Base-by-base conservation (phyloP, 2,329 filamentous ascomycete species). In the Xylariaceae sp. region DNA sequence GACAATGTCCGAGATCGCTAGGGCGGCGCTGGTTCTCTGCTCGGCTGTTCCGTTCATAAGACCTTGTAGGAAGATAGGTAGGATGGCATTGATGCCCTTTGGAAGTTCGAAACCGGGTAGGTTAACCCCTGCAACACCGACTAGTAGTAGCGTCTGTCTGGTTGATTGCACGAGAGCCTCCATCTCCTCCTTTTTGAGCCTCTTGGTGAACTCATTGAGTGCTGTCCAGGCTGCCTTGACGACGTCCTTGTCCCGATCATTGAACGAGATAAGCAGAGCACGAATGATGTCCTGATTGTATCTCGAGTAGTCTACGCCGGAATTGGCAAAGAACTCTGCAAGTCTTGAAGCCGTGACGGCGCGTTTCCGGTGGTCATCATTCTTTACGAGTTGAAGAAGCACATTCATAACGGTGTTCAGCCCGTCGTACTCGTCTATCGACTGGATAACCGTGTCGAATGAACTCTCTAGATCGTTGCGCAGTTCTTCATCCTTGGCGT, bases 201-300 rank as follows among this genome's bases (percentile, higher is more conserved):
- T 89, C 72, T 93, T 93, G 44, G 93, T 97, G 65, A 99, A 89
- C 55, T 90, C 90, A 65, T 79, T 91, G 56, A 99, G 83, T 5
- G 93, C 93, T 52, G 86, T 82, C 93, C 93, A 98, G 20, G 93
- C 87, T 44, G 91, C 84, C 78, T 96, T 96, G 68, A 98, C 89
- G 3, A 98, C 93, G 20, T 88, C 86, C 59, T 76, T 75, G 68
- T 98, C 95, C 50, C 85, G 76, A 67, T 99, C 95, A 68, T 95
- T 92, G 70, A 99, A 99, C 0, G 91, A 93, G 63, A 96, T 89
- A 53, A 99, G 85, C 50, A 99, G 79, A 2, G 90, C 89, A 14
- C 93, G 89, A 68, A 99, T 91, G 50, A 99, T 89, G 68, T 99
- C 93, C 70, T 93, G 93, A 73, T 97, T 92, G 79, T 98, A 99